Conservation (phyloP, 306 rosid species). For the Citrullus colocynthis region DNA sequence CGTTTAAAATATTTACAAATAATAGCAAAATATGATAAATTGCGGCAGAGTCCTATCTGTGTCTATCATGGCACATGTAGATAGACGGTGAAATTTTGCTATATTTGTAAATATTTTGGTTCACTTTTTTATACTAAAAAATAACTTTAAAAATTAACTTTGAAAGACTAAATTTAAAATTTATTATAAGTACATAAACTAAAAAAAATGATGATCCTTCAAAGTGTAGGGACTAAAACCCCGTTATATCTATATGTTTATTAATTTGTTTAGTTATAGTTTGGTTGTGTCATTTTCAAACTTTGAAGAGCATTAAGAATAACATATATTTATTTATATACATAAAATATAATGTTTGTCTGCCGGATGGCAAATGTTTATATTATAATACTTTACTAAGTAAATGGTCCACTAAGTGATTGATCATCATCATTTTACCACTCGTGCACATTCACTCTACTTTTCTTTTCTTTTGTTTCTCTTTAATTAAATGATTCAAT, state of each 20-base stretch:
- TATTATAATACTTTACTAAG: neutral
- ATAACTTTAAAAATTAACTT: too few species aligned
- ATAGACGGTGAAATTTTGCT: too few species aligned
- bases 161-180: too few species aligned
- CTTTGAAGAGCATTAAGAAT: slow-evolving; percentile 4
- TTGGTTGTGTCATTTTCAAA: slow-evolving; percentile 7
- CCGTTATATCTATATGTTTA: neutral
- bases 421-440: slow-evolving; percentile 9
- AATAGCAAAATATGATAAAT: too few species aligned
- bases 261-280: neutral
- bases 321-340: neutral
- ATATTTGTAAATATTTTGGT: too few species aligned
- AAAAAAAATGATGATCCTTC: too few species aligned
- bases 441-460: slow-evolving; percentile 16
- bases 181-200: too few species aligned
- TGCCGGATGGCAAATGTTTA: slow-evolving; percentile 27
- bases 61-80: too few species aligned
- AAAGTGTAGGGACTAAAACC: too few species aligned
- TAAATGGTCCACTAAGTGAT: slow-evolving; percentile 20
- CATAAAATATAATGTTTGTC: slow-evolving; percentile 28
- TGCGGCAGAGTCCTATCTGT: too few species aligned
- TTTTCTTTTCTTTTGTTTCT: neutral
- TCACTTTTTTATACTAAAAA: too few species aligned
- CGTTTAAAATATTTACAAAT: too few species aligned
- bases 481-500: neutral